A percentile compares a stretch with the other conserved stretches of the same genome.
Evolutionary conservation across 805 yeast genomes (phyloP).

Genomic region (Metschnikowia amazonensis): DNA sequence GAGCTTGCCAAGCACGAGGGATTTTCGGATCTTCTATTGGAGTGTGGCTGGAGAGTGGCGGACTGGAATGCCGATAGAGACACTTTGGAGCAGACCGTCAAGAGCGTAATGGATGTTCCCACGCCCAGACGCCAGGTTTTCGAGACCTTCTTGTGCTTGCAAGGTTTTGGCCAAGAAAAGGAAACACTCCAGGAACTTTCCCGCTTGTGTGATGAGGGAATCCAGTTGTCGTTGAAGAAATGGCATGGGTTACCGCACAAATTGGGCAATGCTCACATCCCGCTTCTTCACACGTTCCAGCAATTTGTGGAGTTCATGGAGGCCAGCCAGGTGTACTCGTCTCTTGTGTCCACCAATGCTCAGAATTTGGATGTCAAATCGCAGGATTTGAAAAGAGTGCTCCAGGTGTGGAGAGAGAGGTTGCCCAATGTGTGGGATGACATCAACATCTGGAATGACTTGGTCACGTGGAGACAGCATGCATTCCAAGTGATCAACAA

Average conservation of each 20-base stretch:
- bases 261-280: constrained; percentile 78
- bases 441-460: constrained; percentile 94
- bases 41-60: constrained; percentile 99
- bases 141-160: constrained; percentile 89
- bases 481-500: constrained; percentile 95
- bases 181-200: constrained; percentile 83
- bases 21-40: constrained; percentile 88
- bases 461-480: constrained; percentile 98
- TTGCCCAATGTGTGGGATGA: constrained; percentile 97
- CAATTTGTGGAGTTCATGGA: constrained; percentile 97
- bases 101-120: constrained; percentile 97
- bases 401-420: constrained; percentile 98
- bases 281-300: constrained; percentile 89
- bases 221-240: constrained; percentile 83
- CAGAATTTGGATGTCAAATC: constrained; percentile 89
- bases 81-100: constrained; percentile 88
- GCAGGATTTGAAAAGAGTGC: constrained; percentile 88
- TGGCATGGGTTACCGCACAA: constrained; percentile 89
- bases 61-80: constrained; percentile 97
- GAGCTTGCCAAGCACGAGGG: constrained; percentile 98
- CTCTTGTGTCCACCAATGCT: constrained; percentile 83
- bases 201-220: constrained; percentile 90
- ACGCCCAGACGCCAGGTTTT: constrained; percentile 95
- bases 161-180: constrained; percentile 88
- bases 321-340: constrained; percentile 89